Evolutionary conservation across 495 filamentous ascomycete genomes (phyloP).

Genomic region (Aspergillus incahuasiensis): DNA sequence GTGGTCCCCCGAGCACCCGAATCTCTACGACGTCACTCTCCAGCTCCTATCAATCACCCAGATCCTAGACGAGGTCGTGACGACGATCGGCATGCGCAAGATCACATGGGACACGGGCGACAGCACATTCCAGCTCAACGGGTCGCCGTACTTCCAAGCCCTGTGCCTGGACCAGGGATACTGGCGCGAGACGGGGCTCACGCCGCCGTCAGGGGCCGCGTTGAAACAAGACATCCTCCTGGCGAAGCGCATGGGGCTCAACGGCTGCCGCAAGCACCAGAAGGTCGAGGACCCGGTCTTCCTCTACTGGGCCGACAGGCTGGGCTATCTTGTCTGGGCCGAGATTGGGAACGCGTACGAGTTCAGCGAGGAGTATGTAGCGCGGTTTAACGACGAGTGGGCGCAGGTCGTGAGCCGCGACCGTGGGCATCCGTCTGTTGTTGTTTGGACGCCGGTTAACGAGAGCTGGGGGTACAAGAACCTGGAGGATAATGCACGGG

Average conservation of each 20-base stretch:
- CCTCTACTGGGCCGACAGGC: conserved; percentile 38
- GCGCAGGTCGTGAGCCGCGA: conserved; percentile 50
- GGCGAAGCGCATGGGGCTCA: conserved; percentile 29
- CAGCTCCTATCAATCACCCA: conserved; percentile 17
- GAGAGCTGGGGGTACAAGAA: conserved; percentile 57
- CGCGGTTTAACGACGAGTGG: conserved; percentile 54
- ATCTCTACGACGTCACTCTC: conserved; percentile 33
- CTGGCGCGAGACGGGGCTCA: conserved; percentile 35
- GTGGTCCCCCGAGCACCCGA: conserved; percentile 37
- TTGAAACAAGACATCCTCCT: conserved; percentile 31
- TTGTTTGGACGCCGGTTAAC: conserved; percentile 60
- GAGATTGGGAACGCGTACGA: conserved; percentile 44
- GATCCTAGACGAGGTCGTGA: conserved; percentile 27
- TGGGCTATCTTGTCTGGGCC: conserved; percentile 38
- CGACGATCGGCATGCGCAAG: conserved; percentile 35
- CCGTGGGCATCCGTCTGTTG: conserved; percentile 56
- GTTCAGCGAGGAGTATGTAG: conserved; percentile 47
- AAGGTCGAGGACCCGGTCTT: conserved; percentile 38
- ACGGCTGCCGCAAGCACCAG: conserved; percentile 40
- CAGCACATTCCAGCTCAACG: conserved; percentile 37
- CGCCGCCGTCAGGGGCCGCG: conserved; percentile 33
- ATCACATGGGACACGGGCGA: conserved; percentile 32
- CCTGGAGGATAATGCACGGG: conserved; percentile 45
- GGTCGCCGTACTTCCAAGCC: conserved; percentile 35
- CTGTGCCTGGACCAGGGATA: conserved; percentile 38